phyloP scores from a whole-genome alignment of 208 protist genomes.

The Blastocrithidia nonstop region DNA sequence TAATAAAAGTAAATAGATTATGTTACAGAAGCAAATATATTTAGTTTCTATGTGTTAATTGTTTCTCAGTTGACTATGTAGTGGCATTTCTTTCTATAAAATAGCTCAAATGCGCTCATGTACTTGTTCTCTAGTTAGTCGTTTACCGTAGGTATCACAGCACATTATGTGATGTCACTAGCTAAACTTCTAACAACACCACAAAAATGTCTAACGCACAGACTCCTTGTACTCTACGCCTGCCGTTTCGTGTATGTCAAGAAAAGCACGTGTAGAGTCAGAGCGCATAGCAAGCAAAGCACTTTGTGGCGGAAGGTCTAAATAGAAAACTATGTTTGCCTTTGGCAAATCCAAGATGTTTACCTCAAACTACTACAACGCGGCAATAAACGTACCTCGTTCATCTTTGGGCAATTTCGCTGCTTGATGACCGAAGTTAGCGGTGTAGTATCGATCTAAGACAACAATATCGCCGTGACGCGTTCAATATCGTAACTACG shows the following conservation, averaged over 20 bases:
- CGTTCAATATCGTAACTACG: conserved; percentile 50
- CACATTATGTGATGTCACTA: conserved; percentile 48
- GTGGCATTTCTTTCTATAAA: too few species aligned
- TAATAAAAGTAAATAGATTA: too few species aligned
- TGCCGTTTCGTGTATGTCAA: conserved; percentile 87
- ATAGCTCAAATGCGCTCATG: conserved; percentile 15
- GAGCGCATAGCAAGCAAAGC: conserved; percentile 56
- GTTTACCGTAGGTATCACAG: conserved; percentile 14
- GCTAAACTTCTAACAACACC: conserved; percentile 55
- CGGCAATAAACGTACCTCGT: conserved; percentile 38
- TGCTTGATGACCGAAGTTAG: conserved; percentile 85
- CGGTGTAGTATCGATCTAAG: conserved; percentile 83
- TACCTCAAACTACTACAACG: conserved; percentile 57
- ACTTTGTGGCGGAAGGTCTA: conserved; percentile 58
- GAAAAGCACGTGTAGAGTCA: conserved; percentile 42
- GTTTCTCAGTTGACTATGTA: background rate
- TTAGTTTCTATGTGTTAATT: background rate
- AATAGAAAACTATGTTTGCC: conserved; percentile 60
- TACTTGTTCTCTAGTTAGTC: conserved; percentile 28
- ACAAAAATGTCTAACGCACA: conserved; percentile 56
- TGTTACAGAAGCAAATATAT: too few species aligned
- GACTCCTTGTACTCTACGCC: conserved; percentile 56
- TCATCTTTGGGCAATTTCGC: conserved; percentile 57
- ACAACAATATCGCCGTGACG: conserved; percentile 39
- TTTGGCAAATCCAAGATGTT: conserved; percentile 56